These are phyloP conservation scores for Diplodia intermedia DNA, from an alignment of 2,329 filamentous ascomycete genomes.

Conservation along the genomic window DNA sequence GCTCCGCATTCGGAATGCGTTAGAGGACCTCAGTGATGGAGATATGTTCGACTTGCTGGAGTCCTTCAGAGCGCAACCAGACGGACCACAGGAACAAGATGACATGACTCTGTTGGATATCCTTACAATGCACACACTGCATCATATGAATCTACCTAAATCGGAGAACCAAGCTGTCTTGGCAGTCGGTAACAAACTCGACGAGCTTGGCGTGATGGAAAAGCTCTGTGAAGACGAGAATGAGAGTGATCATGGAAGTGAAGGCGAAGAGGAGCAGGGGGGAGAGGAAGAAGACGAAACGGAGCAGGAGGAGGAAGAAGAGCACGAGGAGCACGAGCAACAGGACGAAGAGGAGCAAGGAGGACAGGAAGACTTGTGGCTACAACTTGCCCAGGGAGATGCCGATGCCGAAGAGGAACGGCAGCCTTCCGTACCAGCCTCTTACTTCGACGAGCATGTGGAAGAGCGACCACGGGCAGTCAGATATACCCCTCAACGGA, in stretches of 20 bases:
- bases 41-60: conserved; percentile 6
- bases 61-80: not conserved
- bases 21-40: not conserved
- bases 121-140: conserved; percentile 11
- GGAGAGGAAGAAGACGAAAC: not conserved
- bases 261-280: not conserved
- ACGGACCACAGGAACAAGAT: conserved; percentile 1
- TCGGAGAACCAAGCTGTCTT: not conserved
- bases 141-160: not conserved
- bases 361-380: not conserved
- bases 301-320: not conserved
- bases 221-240: not conserved
- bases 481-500: not conserved
- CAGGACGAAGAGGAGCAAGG: not conserved
- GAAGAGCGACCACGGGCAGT: not conserved
- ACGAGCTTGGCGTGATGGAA: not conserved
- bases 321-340: not conserved
- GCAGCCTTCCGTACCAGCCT: not conserved
- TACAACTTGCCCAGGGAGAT: not conserved
- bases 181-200: not conserved
- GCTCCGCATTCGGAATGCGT: not conserved
- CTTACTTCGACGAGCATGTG: not conserved
- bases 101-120: not conserved
- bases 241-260: not conserved
- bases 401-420: not conserved